Evolutionary conservation across 306 rosid genomes (phyloP).

Genomic region (Styphnolobium japonicum): DNA sequence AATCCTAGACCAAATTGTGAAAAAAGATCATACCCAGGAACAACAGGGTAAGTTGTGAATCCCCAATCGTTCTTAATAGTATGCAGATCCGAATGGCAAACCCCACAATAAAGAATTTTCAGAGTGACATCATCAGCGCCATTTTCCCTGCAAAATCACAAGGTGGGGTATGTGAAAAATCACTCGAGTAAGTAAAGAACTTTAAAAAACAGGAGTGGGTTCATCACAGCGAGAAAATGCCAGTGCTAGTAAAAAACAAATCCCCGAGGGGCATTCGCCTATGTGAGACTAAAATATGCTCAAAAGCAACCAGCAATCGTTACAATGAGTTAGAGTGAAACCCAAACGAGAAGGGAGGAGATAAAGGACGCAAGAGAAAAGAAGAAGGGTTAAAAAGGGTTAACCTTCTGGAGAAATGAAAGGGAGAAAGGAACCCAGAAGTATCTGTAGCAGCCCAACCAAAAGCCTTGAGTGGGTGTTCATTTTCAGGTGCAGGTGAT

Average conservation of each 20-base stretch:
- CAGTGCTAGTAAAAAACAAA: not conserved
- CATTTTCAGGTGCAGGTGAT: slow-evolving; percentile 11
- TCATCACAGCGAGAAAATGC: not conserved
- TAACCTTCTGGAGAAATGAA: slow-evolving; percentile 53
- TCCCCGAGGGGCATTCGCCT: too few relatives aligned
- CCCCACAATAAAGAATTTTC: slow-evolving; percentile 75
- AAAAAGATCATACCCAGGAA: slow-evolving; percentile 66
- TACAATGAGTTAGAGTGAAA: not conserved
- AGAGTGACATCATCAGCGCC: slow-evolving; percentile 70
- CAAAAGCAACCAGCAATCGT: not conserved
- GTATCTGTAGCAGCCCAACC: slow-evolving; percentile 54
- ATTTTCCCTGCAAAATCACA: slow-evolving; percentile 57
- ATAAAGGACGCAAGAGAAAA: not conserved
- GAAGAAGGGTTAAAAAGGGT: too few relatives aligned
- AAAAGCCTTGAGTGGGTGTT: slow-evolving; percentile 39
- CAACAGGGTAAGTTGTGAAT: slow-evolving; percentile 70
- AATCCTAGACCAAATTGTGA: too few relatives aligned
- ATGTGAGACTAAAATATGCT: too few relatives aligned
- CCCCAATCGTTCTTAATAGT: slow-evolving; percentile 77
- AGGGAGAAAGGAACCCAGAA: slow-evolving; percentile 50
- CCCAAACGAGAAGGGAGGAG: too few relatives aligned
- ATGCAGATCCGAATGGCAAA: slow-evolving; percentile 95
- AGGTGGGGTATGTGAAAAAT: not conserved
- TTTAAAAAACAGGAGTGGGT: not conserved
- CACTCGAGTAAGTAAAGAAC: not conserved